Evolutionary conservation across 768 basidiomycete genomes (phyloP), one percentile per base, ranked within the genome.

Genomic region (Amanita jacksonii): DNA sequence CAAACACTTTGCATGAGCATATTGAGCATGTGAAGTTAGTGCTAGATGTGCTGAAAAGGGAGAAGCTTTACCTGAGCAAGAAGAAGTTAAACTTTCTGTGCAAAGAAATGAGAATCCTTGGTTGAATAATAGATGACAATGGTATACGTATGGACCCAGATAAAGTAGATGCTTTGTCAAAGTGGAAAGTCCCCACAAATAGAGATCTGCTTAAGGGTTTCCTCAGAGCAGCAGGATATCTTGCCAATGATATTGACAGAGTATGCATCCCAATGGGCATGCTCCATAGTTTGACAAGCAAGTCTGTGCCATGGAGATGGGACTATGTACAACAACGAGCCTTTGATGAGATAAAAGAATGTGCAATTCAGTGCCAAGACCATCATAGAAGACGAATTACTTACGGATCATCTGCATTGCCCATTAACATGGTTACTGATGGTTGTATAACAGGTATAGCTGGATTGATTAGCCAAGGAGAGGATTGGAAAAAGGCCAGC

Each of bases 101-200:
- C 0, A 5, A 45, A 0, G 51, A 59, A 30, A 9, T 65, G 25
- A 57, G 59, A 15, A 36, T 66, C 2, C 48, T 71, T 0, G 67
- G 69, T 0, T 53, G 57, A 2, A 43, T 69, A 0, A 49, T 70
- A 3, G 55, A 63, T 15, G 51, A 59, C 2, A 4, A 55, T 0
- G 61, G 66, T 0, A 67, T 70, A 7, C 35, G 28, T 0, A 66
- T 68, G 62, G 63, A 70, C 27, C 65, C 63, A 0, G 45, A 59
- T 6, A 71, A 70, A 28, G 62, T 69, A 0, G 58, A 70, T 28
- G 23, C 46, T 57, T n/a, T 36, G 6, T 15, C 35, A 36, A 15
- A 22, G 6, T 57, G 53, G 54, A 52, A 53, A 18, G 50, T 47
- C 1, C 56, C 56, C 0, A 54, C 51, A 1, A 57, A 49, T 31